Conservation (phyloP, 768 basidiomycete genomes). For the Serendipita sp. region DNA sequence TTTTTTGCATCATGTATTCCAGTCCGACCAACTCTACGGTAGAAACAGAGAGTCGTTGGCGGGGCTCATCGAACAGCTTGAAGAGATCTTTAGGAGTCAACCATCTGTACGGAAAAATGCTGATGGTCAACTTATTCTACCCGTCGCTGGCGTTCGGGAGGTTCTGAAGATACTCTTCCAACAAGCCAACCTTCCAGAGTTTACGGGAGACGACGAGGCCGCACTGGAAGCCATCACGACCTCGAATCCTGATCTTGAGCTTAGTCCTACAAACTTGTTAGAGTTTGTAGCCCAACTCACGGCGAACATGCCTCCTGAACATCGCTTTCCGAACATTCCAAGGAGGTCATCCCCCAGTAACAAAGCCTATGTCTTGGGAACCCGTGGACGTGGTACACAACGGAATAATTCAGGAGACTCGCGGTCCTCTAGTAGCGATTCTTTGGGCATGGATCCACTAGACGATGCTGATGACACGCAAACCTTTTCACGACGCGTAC, state of each 20-base stretch:
- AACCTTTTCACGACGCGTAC: not conserved
- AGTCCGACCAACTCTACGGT: conserved; percentile 22
- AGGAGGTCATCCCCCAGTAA: not conserved
- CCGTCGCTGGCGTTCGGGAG: conserved; percentile 54
- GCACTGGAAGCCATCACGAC: conserved; percentile 43
- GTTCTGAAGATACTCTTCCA: conserved; percentile 50
- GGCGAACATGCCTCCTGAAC: conserved; percentile 15
- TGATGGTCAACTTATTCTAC: conserved; percentile 41
- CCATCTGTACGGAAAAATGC: conserved; percentile 18
- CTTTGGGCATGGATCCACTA: not conserved
- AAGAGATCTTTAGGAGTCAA: conserved; percentile 52
- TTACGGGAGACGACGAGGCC: conserved; percentile 45
- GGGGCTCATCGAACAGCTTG: conserved; percentile 53
- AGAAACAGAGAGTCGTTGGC: conserved; percentile 55
- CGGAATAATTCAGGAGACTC: not conserved
- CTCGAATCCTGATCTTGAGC: conserved; percentile 45
- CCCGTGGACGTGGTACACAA: not conserved
- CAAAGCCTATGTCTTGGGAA: not conserved
- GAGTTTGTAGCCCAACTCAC: conserved; percentile 35
- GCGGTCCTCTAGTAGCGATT: conserved; percentile 2
- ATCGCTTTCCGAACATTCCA: not conserved
- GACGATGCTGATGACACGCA: not conserved
- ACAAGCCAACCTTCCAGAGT: conserved; percentile 41
- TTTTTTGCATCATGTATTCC: not conserved
- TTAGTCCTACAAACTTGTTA: conserved; percentile 51